phyloP scores from a whole-genome alignment of 208 protist species.

The Wallacemonas collosoma region DNA sequence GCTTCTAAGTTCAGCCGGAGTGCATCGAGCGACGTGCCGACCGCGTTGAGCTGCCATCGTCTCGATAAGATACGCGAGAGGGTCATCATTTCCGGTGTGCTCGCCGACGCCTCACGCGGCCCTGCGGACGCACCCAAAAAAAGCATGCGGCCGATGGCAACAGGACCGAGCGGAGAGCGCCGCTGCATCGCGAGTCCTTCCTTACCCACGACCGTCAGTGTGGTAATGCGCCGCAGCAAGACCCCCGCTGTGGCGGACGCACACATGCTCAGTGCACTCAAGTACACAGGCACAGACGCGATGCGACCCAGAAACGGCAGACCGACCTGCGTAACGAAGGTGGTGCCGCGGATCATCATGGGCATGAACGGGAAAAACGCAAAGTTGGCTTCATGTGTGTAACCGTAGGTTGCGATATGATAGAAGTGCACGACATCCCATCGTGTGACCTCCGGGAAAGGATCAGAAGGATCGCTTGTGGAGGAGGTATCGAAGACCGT shows the following conservation, averaged over 20 bases:
- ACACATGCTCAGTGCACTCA: constrained; percentile 48
- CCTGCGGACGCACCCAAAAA: background rate
- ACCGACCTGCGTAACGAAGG: constrained; percentile 31
- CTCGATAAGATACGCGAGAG: background rate
- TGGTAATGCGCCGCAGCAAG: constrained; percentile 57
- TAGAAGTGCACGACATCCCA: constrained; percentile 83
- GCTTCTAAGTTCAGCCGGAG: background rate
- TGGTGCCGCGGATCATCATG: constrained; percentile 39
- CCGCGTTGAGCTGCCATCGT: background rate
- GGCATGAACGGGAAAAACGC: constrained; percentile 81
- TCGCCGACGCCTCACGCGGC: background rate
- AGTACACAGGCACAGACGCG: constrained; percentile 51
- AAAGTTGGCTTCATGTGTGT: constrained; percentile 68
- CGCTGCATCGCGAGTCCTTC: constrained; percentile 25
- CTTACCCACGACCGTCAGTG: constrained; percentile 50
- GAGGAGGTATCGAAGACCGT: constrained; percentile 74
- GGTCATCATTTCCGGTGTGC: background rate
- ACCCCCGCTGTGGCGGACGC: constrained; percentile 40
- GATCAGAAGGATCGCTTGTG: constrained; percentile 32
- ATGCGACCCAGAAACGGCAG: constrained; percentile 30
- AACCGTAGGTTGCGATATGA: constrained; percentile 72
- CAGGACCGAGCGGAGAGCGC: background rate
- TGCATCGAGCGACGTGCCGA: constrained; percentile 7
- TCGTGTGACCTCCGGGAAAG: constrained; percentile 51
- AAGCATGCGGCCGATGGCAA: background rate